Base-by-base conservation (phyloP, 441 rosid species). In the Eruca vesicaria region DNA sequence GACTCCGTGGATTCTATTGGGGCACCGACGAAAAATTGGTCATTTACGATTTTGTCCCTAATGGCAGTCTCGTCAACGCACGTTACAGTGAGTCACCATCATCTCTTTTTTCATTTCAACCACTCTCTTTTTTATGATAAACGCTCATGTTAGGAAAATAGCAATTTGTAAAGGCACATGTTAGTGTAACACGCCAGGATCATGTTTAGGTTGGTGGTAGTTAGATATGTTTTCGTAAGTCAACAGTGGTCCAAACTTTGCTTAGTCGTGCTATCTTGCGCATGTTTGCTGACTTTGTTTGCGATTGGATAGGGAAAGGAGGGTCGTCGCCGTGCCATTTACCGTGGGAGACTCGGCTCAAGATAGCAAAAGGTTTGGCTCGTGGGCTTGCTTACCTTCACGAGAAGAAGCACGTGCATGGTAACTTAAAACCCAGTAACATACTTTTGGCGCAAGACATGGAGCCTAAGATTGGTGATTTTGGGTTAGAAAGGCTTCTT, bases 391-490 rank as follows among this genome's bases (percentile, higher is more conserved):
- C 85, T 2, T 89, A 82, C 72, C 93, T 94, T 29, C 97, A 94
- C 23, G 98, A 94, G 32, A 91, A 87, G 88, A 91, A 87, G 76
- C 95, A 94, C 5, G 95, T 91, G 48, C 93, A 94, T 36, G 96
- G 90, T 10, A 91, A 91, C 66, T 77, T 94, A 36, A 94, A 91
- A 83, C 97, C 97, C 23, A 84, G 94, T 45, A 88, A 87, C 68
- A 84, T 94, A 61, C 92, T 91, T 3, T 74, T 94, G 72, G 88
- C 89, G 48, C 14, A 77, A 0, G 83, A 94, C 31, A 87, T 88
- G 95, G 96, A 91, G 72, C 96, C 98, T 7, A 87, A 75, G 64
- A 81, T 94, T 0, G 92, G 97, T 9, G 98, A 94, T 76, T 94
- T 90, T 19, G 95, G 98, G 58, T 90, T 91, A 0, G 93, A 94